Base-by-base conservation (phyloP, 345 rosid species). In the Rhizophora apiculata region DNA sequence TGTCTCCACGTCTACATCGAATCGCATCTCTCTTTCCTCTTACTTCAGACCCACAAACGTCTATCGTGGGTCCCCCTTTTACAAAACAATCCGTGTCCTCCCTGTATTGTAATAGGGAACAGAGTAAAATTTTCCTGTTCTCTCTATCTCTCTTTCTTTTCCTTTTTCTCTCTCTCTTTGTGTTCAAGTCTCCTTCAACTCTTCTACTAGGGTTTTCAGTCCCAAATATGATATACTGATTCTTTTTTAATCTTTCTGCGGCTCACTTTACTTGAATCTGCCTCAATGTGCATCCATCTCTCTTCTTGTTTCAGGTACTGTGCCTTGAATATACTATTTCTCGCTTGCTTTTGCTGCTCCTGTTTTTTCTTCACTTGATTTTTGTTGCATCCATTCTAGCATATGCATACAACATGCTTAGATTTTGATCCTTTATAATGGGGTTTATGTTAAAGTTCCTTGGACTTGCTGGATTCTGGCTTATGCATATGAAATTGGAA, bases 31-130 rank as follows among this genome's bases (percentile, higher is more conserved):
- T 30, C 13, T 36, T 32, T 19, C 30, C 59, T 26, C 64, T 32
- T 59, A 65, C 75, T 37, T 55, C 68, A 43, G 76, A 54, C 86
- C 81, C 76, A 78, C 76, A 31, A 59, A 60, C 71, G 67, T 71
- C n/a, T 60, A 10, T 29, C 22, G 73, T 72, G 82, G 88, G 82
- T 20, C 82, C 86, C 68, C 5, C 7, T 8, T 7, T 68, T 64
- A 68, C 81, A 70, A 78, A 78, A 76, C 70, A 79, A 80, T 78
- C 88, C 82, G 84, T 74, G 80, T 80, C 82, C 15, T 2, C 11
- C 46, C 13, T 39, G 15, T 39, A 10, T 39, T 10, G 16, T 15
- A 43, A n/a, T 62, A 51, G 46, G 4, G 36, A 26, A 65, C 54
- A 4, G 31, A n/a, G 56, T 18, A 16, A 58, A 31, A 58, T 34